Conservation (phyloP, 2,329 filamentous ascomycete species). For the Talaromyces sp. region DNA sequence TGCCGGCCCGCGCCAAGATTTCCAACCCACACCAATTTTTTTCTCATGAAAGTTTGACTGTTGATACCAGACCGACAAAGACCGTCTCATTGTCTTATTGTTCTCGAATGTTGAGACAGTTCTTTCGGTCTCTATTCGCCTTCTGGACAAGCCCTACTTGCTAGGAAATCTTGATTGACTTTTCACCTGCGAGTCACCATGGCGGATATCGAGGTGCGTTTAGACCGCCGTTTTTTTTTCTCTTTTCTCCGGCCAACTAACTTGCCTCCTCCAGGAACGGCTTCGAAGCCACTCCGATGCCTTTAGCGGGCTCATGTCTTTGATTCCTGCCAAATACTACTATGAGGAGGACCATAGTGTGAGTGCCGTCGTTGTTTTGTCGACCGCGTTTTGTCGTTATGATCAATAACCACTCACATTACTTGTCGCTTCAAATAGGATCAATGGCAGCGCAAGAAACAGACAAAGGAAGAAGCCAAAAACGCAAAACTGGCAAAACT, state of each 20-base stretch:
- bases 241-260: conserved; percentile 38
- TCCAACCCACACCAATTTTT: conserved; percentile 37
- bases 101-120: background rate
- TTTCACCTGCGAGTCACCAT: conserved; percentile 21
- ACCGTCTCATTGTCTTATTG: background rate
- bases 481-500: conserved; percentile 83
- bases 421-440: conserved; percentile 55
- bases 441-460: conserved; percentile 93
- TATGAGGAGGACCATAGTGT: conserved; percentile 82
- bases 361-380: conserved; percentile 42
- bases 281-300: conserved; percentile 60
- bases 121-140: background rate
- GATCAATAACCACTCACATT: conserved; percentile 1
- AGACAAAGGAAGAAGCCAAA: conserved; percentile 82
- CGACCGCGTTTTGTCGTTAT: background rate
- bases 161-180: conserved; percentile 10
- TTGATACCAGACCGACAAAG: conserved; percentile 4
- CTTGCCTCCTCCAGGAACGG: conserved; percentile 40
- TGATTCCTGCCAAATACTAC: conserved; percentile 88
- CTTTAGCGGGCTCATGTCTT: conserved; percentile 79
- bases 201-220: conserved; percentile 41
- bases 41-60: conserved; percentile 22
- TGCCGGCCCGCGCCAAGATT: conserved; percentile 33
- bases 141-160: background rate
- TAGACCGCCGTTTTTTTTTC: conserved; percentile 19